phyloP scores from a whole-genome alignment of 176 grass and related monocot species.

The Triticum turgidum region DNA sequence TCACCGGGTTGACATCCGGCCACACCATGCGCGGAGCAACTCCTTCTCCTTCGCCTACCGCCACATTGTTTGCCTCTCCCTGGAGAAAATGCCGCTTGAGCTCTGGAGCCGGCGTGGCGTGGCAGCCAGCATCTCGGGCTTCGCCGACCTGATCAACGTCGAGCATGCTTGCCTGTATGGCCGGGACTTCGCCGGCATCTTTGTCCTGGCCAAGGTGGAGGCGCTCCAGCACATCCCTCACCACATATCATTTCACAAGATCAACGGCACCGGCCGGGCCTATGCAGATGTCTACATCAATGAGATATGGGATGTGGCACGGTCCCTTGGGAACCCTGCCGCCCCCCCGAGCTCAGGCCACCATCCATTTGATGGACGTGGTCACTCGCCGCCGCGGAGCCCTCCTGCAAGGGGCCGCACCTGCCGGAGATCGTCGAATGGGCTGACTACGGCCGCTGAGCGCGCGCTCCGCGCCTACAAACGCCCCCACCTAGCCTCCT shows the following conservation, averaged over 20 bases:
- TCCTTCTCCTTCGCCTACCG: neutral
- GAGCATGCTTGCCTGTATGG: neutral
- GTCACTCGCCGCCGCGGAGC: too few species aligned
- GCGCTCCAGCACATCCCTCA: neutral
- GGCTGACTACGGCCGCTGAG: too few species aligned
- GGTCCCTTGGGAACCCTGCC: too few species aligned
- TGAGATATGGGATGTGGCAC: neutral
- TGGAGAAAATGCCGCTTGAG: neutral
- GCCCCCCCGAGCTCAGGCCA: too few species aligned
- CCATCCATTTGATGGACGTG: too few species aligned
- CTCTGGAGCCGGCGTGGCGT: neutral
- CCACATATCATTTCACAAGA: neutral
- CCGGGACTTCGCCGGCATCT: neutral
- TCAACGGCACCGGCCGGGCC: neutral
- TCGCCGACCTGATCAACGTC: neutral
- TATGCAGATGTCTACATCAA: neutral
- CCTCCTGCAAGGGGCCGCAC: too few species aligned
- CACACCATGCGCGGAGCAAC: neutral
- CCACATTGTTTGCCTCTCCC: neutral
- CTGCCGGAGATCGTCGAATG: too few species aligned
- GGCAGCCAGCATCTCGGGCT: neutral
- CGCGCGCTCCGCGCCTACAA: too few species aligned
- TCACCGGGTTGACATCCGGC: neutral
- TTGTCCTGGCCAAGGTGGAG: neutral
- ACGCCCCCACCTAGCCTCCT: too few species aligned